Base-by-base conservation (phyloP, 2,329 filamentous ascomycete genomes). In the Fusarium irregulare region DNA sequence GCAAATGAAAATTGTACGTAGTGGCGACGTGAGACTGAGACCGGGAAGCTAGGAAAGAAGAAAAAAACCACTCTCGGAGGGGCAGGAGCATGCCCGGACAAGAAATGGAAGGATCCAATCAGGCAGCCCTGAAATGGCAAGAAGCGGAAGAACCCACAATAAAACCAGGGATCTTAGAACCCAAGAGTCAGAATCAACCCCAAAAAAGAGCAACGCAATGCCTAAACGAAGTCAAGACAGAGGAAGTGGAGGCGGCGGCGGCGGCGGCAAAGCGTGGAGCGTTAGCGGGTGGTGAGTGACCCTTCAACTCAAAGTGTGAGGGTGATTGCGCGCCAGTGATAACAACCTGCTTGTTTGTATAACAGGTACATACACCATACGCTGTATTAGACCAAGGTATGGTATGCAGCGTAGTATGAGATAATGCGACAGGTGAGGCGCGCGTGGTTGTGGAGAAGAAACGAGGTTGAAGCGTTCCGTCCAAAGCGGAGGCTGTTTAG, bases 371-470 rank as follows among this genome's bases (percentile, higher is more conserved):
- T 41, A 51, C 32, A 37, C 34, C 34, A 51, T 51, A 40, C 49
- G 37, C 49, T 51, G 30, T 50, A 50, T 34, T 34, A 40, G 37
- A 34, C 18, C 37, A 59, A 37, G 48, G 56, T 56, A 56, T 47
- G 25, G 46, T 53, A 28, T 53, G 55, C 58, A 60, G 57, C 37
- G 60, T 63, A 62, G 67, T 70, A 70, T 68, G 66, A 54, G 59
- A 70, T 64, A 71, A 73, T 73, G 71, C 72, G 69, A 74, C 69
- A 51, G 71, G 73, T 64, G 71, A 70, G 67, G 66, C 57, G 57
- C 66, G 71, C 61, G 68, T 69, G 71, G 64, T 71, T 74, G 72
- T 73, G 72, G 72, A 73, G 72, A 73, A 73, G 41, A 73, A 68
- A 64, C 53, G 67, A 70, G 69, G 59, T 68, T 64, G 60, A 65